Evolutionary conservation across 768 basidiomycete genomes (phyloP).

Genomic region (Suillus fuscotomentosus): DNA sequence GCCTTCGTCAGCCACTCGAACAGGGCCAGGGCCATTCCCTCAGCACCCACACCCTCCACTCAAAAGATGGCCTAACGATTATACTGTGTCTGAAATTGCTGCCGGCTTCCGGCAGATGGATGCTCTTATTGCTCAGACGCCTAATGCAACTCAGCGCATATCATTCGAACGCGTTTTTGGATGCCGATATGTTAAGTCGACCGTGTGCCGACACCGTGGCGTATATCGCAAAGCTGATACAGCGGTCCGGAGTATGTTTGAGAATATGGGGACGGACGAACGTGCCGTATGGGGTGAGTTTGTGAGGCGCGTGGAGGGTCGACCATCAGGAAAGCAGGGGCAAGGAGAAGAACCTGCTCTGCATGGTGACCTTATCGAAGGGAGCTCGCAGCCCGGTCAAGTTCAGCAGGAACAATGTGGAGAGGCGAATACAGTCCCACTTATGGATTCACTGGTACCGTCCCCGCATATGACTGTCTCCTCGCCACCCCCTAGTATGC

Average conservation of each 20-base stretch:
- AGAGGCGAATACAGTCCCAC: conserved; percentile 12
- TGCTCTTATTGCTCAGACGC: conserved; percentile 28
- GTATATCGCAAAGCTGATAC: conserved; percentile 60
- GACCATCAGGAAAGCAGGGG: conserved; percentile 31
- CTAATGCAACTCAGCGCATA: conserved; percentile 57
- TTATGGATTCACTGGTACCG: conserved; percentile 10
- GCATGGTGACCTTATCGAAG: conserved; percentile 16
- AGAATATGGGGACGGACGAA: conserved; percentile 52
- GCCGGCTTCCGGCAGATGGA: conserved; percentile 56
- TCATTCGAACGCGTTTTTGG: conserved; percentile 74
- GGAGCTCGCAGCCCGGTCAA: conserved; percentile 2
- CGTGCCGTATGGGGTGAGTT: conserved; percentile 70
- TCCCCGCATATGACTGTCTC: neutral
- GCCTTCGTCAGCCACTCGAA: conserved; percentile 16
- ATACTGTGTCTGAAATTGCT: conserved; percentile 65
- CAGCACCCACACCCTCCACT: conserved; percentile 62
- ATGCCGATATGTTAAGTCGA: conserved; percentile 70
- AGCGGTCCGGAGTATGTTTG: conserved; percentile 48
- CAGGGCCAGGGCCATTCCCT: conserved; percentile 32
- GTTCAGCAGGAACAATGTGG: conserved; percentile 17
- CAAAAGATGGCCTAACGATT: conserved; percentile 78
- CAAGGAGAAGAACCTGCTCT: conserved; percentile 20
- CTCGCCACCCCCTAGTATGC: conserved; percentile 1
- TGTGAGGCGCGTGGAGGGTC: conserved; percentile 58
- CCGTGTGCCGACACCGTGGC: conserved; percentile 69